Evolutionary conservation across 768 basidiomycete species (phyloP), one percentile per base, ranked within the genome.

Genomic region (Lactarius indigo): DNA sequence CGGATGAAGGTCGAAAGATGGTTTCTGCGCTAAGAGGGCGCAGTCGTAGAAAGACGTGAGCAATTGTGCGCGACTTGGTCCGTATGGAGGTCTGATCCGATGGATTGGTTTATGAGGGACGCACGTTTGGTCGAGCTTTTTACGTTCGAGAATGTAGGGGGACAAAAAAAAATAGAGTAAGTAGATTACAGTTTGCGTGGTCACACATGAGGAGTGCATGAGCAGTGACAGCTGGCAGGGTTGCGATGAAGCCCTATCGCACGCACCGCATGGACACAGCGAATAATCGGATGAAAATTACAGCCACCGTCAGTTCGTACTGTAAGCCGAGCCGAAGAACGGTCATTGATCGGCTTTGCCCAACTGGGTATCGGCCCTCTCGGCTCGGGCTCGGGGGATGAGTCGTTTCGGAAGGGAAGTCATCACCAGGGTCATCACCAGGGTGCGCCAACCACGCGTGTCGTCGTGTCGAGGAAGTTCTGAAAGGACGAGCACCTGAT

Each of bases 11-110:
- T 41, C 68, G 64, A 42, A 64, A 44, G 42, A 80, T 81, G 76
- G 68, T 79, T 35, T 60, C 63, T 17, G 75, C 76, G 64, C 75
- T 83, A 47, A 68, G 71, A 13, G 65, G 64, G 64, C 37, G 44
- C 59, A 56, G 71, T 66, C 55, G 3, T 39, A 37, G n/a, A 13
- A 33, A 59, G 41, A 26, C 37, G 31, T 33, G 56, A 18, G 55
- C 13, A 31, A 44, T 28, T 28, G 47, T 23, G 28, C 52, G 33
- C 52, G 60, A 57, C 47, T 4, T n/a, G 28, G 50, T 52, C 56
- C 56, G 33, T 9, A 54, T 55, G 31, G 5, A 56, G 37, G 59
- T 56, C 55, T 26, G 61, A 62, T 66, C 44, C 31, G 60, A 35
- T 56, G 60, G 59, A 61, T 50, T 17, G 10, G 65, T 9, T 56